phyloP scores from a whole-genome alignment of 352 stramenopile genomes.

The Phytophthora cryptogea region DNA sequence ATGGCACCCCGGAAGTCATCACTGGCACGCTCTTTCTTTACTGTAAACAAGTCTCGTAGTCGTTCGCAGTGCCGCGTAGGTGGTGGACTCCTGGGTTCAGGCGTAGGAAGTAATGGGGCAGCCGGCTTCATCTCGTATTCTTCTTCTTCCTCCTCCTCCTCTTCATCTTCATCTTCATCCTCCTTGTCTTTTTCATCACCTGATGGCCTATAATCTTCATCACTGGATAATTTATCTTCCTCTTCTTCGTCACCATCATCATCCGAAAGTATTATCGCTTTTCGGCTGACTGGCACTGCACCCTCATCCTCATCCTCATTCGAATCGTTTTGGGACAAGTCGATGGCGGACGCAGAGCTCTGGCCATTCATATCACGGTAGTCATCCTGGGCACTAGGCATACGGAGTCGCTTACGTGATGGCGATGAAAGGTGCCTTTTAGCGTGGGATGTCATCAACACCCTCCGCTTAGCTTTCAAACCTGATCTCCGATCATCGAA shows the following conservation, averaged over 20 bases:
- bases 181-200: neutral
- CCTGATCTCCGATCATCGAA: slow-evolving; percentile 12
- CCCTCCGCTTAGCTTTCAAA: slow-evolving; percentile 23
- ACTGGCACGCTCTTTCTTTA: slow-evolving; percentile 42
- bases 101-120: slow-evolving; percentile 12
- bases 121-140: slow-evolving; percentile 52
- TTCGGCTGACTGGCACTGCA: slow-evolving; percentile 22
- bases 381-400: slow-evolving; percentile 17
- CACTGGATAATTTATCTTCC: slow-evolving; percentile 31
- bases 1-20: slow-evolving; percentile 59
- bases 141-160: slow-evolving; percentile 33
- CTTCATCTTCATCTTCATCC: slow-evolving; percentile 5
- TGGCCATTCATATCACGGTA: slow-evolving; percentile 2
- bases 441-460: slow-evolving; percentile 29
- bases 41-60: slow-evolving; percentile 16
- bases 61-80: slow-evolving; percentile 11
- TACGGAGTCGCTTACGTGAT: slow-evolving; percentile 39
- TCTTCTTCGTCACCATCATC: slow-evolving; percentile 19
- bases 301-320: slow-evolving; percentile 25
- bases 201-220: neutral
- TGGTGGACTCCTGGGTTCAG: slow-evolving; percentile 7
- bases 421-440: slow-evolving; percentile 16
- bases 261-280: slow-evolving; percentile 13
- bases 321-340: slow-evolving; percentile 14
- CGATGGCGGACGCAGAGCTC: slow-evolving; percentile 3